Conservation (phyloP, 495 filamentous ascomycete genomes). For the Xylaria telfairii region DNA sequence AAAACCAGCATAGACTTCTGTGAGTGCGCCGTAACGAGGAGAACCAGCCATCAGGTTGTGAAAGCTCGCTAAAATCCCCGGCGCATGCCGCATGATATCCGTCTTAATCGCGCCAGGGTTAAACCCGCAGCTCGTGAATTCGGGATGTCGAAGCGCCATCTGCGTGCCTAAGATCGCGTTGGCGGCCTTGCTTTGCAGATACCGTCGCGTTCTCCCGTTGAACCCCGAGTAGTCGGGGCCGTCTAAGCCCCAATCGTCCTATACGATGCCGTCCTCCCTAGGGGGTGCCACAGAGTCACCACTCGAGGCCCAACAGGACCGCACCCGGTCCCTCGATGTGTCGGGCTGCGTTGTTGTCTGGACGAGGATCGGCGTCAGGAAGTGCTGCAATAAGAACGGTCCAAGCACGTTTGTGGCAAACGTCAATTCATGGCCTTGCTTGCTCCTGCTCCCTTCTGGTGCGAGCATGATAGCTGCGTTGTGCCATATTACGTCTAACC, state of each 20-base stretch:
- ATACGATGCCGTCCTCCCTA: constrained; percentile 17
- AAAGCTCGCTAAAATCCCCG: not conserved
- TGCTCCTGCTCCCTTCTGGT: constrained; percentile 29
- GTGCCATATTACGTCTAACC: constrained; percentile 61
- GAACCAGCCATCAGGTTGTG: not conserved
- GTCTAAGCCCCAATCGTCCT: constrained; percentile 9
- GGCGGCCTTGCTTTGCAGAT: constrained; percentile 22
- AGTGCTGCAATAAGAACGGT: not conserved
- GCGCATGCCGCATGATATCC: not conserved
- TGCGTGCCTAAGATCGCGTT: constrained; percentile 11
- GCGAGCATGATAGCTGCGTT: constrained; percentile 55
- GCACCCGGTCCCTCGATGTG: not conserved
- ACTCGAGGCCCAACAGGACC: not conserved
- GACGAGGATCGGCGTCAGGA: not conserved
- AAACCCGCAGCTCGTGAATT: constrained; percentile 12
- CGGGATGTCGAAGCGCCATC: constrained; percentile 8
- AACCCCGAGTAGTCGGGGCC: constrained; percentile 4
- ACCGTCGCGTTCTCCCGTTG: not conserved
- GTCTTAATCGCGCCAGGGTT: constrained; percentile 10
- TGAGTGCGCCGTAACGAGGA: not conserved
- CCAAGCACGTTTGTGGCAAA: not conserved
- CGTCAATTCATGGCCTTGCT: constrained; percentile 30
- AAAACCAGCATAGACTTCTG: not conserved
- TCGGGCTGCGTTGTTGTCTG: not conserved
- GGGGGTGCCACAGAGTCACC: not conserved